Evolutionary conservation across 2,329 filamentous ascomycete genomes (phyloP).

Genomic region (Aspergillus quadrilineatus): DNA sequence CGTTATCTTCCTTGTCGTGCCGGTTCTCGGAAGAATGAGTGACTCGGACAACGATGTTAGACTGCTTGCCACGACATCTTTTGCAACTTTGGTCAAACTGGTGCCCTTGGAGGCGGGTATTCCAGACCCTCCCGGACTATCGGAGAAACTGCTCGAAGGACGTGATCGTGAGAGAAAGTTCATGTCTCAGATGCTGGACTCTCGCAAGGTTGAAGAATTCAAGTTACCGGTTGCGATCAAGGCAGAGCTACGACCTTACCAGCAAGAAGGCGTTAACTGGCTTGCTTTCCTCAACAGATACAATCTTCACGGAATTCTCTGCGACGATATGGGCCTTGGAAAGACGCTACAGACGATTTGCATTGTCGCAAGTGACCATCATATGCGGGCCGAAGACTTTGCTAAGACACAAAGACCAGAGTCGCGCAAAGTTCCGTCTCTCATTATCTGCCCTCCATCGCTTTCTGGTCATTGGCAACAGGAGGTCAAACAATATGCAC

Average conservation of each 20-base stretch:
- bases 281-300: slow-evolving; percentile 97
- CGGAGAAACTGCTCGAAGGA: slow-evolving; percentile 80
- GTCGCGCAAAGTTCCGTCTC: slow-evolving; percentile 74
- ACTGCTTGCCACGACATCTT: slow-evolving; percentile 91
- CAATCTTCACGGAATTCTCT: slow-evolving; percentile 95
- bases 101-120: slow-evolving; percentile 97
- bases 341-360: slow-evolving; percentile 97
- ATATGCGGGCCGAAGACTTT: slow-evolving; percentile 87
- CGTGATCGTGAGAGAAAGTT: slow-evolving; percentile 94
- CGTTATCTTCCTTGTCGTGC: slow-evolving; percentile 97
- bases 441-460: slow-evolving; percentile 95
- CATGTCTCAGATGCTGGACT: slow-evolving; percentile 92
- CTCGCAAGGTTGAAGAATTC: slow-evolving; percentile 94
- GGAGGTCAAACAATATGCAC: slow-evolving; percentile 92
- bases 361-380: slow-evolving; percentile 96
- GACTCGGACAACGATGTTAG: slow-evolving; percentile 96
- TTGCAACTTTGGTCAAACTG: slow-evolving; percentile 93
- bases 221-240: slow-evolving; percentile 95
- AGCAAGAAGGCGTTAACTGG: slow-evolving; percentile 99
- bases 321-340: slow-evolving; percentile 97
- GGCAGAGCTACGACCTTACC: slow-evolving; percentile 91
- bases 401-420: slow-evolving; percentile 77
- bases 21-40: slow-evolving; percentile 95
- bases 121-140: slow-evolving; percentile 90
- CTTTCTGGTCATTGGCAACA: slow-evolving; percentile 98